Evolutionary conservation across 192 early-diverging fungal species (phyloP).

Genomic region (Rhizoclosmatium globosum): DNA sequence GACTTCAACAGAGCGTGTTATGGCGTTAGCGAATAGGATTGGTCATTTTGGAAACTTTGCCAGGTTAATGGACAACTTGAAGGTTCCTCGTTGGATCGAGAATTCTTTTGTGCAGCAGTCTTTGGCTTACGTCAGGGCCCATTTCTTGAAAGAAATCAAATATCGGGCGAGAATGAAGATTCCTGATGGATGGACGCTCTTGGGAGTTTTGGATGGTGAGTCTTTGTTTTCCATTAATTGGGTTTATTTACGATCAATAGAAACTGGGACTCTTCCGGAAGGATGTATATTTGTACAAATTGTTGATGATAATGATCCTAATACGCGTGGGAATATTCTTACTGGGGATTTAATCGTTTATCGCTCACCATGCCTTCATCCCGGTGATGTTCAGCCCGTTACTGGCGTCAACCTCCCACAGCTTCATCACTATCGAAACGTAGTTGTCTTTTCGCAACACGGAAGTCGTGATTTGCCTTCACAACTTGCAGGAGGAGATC

Average conservation of each 20-base stretch:
- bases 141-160: constrained; percentile 30
- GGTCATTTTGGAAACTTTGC: constrained; percentile 31
- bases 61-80: constrained; percentile 20
- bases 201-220: constrained; percentile 50
- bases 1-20: not conserved
- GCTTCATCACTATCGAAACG: constrained; percentile 59
- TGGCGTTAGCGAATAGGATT: constrained; percentile 6
- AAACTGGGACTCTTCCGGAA: constrained; percentile 45
- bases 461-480: constrained; percentile 76
- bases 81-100: not conserved
- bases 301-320: constrained; percentile 1
- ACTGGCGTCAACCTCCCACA: constrained; percentile 39
- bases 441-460: constrained; percentile 76
- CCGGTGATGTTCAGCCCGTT: constrained; percentile 52
- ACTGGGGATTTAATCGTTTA: constrained; percentile 40
- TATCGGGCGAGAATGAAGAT: constrained; percentile 50
- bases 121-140: constrained; percentile 32
- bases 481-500: constrained; percentile 82
- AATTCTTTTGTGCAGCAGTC: constrained; percentile 21
- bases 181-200: constrained; percentile 36
- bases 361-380: constrained; percentile 46
- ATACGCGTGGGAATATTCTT: constrained; percentile 49
- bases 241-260: not conserved
- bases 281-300: constrained; percentile 48
- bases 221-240: too few relatives aligned